A percentile compares a stretch with the other conserved stretches of the same genome.
phyloP scores from a whole-genome alignment of 371 early-diverging fungal species.

The Basidiobolus heterosporus region DNA sequence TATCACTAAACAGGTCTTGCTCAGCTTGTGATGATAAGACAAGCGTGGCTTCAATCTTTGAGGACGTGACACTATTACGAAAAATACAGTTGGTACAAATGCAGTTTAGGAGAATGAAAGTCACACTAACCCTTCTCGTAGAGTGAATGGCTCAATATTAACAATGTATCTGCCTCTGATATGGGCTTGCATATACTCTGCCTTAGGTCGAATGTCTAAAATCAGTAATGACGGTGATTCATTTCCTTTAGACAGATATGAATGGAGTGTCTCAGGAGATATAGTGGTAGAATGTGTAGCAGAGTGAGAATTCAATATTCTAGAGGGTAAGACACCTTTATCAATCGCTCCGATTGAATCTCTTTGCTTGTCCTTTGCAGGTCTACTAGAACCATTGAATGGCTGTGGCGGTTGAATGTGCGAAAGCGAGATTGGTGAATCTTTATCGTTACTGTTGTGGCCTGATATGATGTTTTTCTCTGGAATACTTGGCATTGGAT shows the following conservation, averaged over 20 bases:
- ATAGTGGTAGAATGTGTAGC: too few relatives aligned
- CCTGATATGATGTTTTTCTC: too few relatives aligned
- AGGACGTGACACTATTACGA: conserved; percentile 23
- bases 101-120: neutral
- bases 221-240: conserved; percentile 30
- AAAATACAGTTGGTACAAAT: neutral
- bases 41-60: conserved; percentile 23
- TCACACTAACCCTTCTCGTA: conserved; percentile 28
- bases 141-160: conserved; percentile 62
- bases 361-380: too few relatives aligned
- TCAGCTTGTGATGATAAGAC: conserved; percentile 25
- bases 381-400: too few relatives aligned
- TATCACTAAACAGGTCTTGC: conserved; percentile 36
- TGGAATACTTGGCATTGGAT: too few relatives aligned
- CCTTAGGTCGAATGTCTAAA: conserved; percentile 64
- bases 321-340: too few relatives aligned
- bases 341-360: too few relatives aligned
- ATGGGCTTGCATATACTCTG: conserved; percentile 46
- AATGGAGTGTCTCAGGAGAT: too few relatives aligned
- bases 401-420: too few relatives aligned
- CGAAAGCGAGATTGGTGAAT: too few relatives aligned
- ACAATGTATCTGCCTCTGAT: conserved; percentile 51
- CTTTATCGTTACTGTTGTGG: too few relatives aligned
- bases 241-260: neutral
- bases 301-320: too few relatives aligned